Conservation (phyloP, 257 asterid species). For the Nicotiana tomentosiformis region DNA sequence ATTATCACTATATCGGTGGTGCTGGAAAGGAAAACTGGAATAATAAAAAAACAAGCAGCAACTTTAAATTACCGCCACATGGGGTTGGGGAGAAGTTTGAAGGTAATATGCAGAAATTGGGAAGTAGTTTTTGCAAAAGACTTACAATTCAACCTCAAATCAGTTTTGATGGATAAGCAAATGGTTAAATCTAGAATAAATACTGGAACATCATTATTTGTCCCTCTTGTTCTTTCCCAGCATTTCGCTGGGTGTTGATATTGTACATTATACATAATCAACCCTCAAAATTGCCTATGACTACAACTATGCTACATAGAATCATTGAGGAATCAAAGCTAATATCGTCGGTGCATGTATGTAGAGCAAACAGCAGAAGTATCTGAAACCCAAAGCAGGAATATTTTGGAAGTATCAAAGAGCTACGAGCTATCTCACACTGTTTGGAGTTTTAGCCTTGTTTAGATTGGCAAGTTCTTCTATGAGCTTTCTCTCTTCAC, state of each 20-base stretch:
- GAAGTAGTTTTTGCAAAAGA: background rate
- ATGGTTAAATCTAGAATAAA: background rate
- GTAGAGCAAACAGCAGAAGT: background rate
- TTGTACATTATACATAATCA: constrained; percentile 1
- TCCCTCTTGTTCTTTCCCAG: background rate
- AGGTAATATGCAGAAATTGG: background rate
- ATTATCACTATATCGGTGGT: background rate
- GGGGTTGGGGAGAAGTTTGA: background rate
- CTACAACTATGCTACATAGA: constrained; percentile 7
- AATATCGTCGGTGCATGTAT: background rate
- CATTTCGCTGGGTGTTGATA: background rate
- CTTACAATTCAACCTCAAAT: background rate
- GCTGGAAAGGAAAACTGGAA: background rate
- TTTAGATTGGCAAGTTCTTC: constrained; percentile 77
- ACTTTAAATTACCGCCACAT: background rate
- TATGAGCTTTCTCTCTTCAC: constrained; percentile 87
- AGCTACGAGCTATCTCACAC: constrained; percentile 40
- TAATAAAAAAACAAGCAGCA: background rate
- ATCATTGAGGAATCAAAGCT: background rate
- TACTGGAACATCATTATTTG: background rate
- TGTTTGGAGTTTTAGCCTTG: constrained; percentile 64
- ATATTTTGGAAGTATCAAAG: background rate
- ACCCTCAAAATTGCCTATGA: constrained; percentile 8
- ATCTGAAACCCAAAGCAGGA: background rate
- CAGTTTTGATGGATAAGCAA: background rate